Base-by-base conservation (phyloP, 495 filamentous ascomycete genomes). In the Lophiotrema nucula region DNA sequence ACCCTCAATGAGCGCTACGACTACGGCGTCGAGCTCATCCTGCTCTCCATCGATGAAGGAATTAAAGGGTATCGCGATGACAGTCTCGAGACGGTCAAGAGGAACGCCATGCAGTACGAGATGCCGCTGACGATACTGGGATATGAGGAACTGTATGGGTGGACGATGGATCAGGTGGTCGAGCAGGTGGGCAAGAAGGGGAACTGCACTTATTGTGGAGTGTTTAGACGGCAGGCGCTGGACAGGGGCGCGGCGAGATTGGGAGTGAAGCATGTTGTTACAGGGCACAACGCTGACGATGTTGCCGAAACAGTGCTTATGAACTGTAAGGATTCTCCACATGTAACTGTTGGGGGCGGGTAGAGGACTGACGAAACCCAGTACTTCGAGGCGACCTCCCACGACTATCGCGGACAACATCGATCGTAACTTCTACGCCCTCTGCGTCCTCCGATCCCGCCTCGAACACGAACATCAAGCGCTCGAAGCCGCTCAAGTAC, bases 151-250 rank as follows among this genome's bases (percentile, higher is more conserved):
- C 78, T 98, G 3, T 98, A 97, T 70, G 93, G 95, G 2, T 98
- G 93, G 93, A 97, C 92, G 10, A 98, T 98, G 93, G 93, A 98
- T 71, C 88, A 97, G 64, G 93, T 98, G 12, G 93, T 98, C 2
- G 85, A 87, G 65, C 88, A 93, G 53, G 88, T 97, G 47, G 95
- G 95, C 23, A 97, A 97, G 72, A 97, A 96, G 74, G 95, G 95
- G 33, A 98, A 97, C 73, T 98, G 93, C 77, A 98, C 93, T 26
- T 97, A 97, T 70, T 98, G 93, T 67, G 93, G 93, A 3, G 93
- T 98, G 27, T 98, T 98, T 67, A 82, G 93, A 12, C 82, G 93
- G 43, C 93, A 98, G 76, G 93, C 93, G 12, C 78, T 98, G 35
- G 93, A 98, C 72, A 83, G 93, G 5, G 93, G 93, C 24, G 92